phyloP scores from a whole-genome alignment of 768 basidiomycete genomes.

The Candolleomyces eurysporus region DNA sequence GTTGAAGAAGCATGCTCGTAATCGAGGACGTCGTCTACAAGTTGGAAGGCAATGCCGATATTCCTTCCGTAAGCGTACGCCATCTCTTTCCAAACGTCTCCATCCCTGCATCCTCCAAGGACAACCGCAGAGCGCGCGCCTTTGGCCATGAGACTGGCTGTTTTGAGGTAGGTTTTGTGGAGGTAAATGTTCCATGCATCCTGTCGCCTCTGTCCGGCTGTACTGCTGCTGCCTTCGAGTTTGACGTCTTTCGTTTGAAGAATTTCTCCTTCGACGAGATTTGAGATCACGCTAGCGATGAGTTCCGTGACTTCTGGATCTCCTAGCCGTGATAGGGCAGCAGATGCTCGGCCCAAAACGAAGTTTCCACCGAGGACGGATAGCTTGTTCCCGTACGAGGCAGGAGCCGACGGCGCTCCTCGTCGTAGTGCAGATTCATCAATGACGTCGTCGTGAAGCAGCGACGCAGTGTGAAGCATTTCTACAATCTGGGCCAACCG shows the following conservation, averaged over 20 bases:
- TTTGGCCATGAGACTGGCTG: constrained; percentile 92
- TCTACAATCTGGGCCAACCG: constrained; percentile 95
- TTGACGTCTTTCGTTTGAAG: constrained; percentile 70
- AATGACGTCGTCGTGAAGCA: constrained; percentile 96
- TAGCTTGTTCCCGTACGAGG: constrained; percentile 84
- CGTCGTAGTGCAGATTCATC: constrained; percentile 80
- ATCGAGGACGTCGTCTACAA: constrained; percentile 94
- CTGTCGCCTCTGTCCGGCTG: constrained; percentile 16
- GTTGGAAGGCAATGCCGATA: constrained; percentile 93
- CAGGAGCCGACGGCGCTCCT: constrained; percentile 74
- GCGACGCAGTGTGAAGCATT: constrained; percentile 94
- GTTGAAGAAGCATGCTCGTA: constrained; percentile 75
- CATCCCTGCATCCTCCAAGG: constrained; percentile 80
- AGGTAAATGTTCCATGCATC: constrained; percentile 80
- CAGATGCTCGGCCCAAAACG: constrained; percentile 80
- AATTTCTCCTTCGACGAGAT: constrained; percentile 93
- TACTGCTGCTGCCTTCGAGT: constrained; percentile 28
- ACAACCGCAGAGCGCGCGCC: constrained; percentile 83
- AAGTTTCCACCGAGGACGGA: constrained; percentile 90
- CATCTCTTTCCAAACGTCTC: constrained; percentile 87
- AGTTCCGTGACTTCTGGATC: constrained; percentile 85
- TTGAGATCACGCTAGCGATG: constrained; percentile 81
- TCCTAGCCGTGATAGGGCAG: constrained; percentile 77
- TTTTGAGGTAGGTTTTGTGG: constrained; percentile 92
- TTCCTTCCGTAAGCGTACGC: constrained; percentile 97